phyloP scores from a whole-genome alignment of 1,284 basidiomycete species.

The Dichomitus squalens region DNA sequence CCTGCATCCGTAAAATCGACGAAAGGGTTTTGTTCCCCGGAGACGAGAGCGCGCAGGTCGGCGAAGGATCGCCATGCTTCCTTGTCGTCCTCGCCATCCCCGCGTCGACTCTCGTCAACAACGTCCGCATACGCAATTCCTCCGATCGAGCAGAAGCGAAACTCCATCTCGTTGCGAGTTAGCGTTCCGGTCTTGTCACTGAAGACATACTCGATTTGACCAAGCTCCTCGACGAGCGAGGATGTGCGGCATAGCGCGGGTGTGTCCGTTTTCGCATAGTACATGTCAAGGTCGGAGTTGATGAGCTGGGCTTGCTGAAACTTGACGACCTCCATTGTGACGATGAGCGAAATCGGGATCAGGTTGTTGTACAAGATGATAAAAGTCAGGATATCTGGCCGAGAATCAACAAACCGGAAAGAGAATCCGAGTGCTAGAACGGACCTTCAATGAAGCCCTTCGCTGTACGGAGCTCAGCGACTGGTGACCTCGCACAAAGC shows the following conservation, averaged over 20 bases:
- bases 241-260: slow-evolving; percentile 97
- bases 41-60: slow-evolving; percentile 64
- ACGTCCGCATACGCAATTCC: slow-evolving; percentile 90
- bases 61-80: slow-evolving; percentile 80
- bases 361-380: slow-evolving; percentile 99
- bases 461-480: slow-evolving; percentile 44
- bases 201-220: slow-evolving; percentile 99
- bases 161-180: slow-evolving; percentile 99
- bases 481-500: not conserved
- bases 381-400: slow-evolving; percentile 91
- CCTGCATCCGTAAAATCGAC: slow-evolving; percentile 38
- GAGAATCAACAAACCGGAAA: slow-evolving; percentile 2
- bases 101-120: slow-evolving; percentile 82
- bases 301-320: slow-evolving; percentile 97
- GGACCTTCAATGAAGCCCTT: slow-evolving; percentile 79
- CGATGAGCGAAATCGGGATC: slow-evolving; percentile 98
- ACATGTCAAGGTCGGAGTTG: slow-evolving; percentile 97
- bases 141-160: slow-evolving; percentile 87
- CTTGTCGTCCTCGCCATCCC: slow-evolving; percentile 59
- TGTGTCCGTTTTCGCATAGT: slow-evolving; percentile 93
- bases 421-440: not conserved
- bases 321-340: slow-evolving; percentile 99
- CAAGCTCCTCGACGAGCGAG: slow-evolving; percentile 96
- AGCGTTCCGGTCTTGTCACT: slow-evolving; percentile 98
- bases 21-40: slow-evolving; percentile 56